A percentile compares a stretch with the other conserved stretches of the same genome.
phyloP scores from a whole-genome alignment of 352 stramenopile genomes.

The Pythium dissimile region DNA sequence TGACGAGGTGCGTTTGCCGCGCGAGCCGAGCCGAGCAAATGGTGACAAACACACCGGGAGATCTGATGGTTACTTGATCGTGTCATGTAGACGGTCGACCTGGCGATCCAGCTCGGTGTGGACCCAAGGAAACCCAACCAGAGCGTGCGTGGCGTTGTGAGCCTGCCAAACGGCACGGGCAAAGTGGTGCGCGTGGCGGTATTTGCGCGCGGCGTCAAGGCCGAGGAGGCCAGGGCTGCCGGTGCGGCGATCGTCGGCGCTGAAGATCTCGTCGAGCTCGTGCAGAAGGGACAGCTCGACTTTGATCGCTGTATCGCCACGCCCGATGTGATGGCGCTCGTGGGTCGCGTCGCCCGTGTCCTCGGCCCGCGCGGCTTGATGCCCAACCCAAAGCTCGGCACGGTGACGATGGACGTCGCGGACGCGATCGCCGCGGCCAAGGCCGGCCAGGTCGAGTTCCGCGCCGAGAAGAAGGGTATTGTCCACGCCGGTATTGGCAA shows the following conservation, averaged over 20 bases:
- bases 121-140: conserved; percentile 88
- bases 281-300: conserved; percentile 88
- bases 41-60: not conserved
- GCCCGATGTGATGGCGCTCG: conserved; percentile 90
- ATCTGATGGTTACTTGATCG: not conserved
- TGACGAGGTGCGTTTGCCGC: conserved; percentile 54
- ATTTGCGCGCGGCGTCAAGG: conserved; percentile 87
- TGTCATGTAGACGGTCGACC: conserved; percentile 63
- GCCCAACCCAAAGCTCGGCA: conserved; percentile 98
- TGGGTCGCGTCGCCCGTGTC: conserved; percentile 92
- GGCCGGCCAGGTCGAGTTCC: conserved; percentile 86
- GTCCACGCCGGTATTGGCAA: conserved; percentile 88
- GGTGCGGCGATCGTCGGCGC: conserved; percentile 88
- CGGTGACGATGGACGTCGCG: conserved; percentile 90
- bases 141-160: conserved; percentile 84
- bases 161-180: conserved; percentile 81
- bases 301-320: conserved; percentile 93
- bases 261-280: conserved; percentile 87
- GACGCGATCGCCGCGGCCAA: conserved; percentile 78
- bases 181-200: conserved; percentile 88
- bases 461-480: conserved; percentile 89
- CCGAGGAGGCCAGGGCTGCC: conserved; percentile 85
- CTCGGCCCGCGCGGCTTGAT: conserved; percentile 96
- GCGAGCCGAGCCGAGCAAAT: not conserved
- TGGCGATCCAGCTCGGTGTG: conserved; percentile 81